Conservation (phyloP, 2,329 filamentous ascomycete species). For the Colletotrichum tropicale region DNA sequence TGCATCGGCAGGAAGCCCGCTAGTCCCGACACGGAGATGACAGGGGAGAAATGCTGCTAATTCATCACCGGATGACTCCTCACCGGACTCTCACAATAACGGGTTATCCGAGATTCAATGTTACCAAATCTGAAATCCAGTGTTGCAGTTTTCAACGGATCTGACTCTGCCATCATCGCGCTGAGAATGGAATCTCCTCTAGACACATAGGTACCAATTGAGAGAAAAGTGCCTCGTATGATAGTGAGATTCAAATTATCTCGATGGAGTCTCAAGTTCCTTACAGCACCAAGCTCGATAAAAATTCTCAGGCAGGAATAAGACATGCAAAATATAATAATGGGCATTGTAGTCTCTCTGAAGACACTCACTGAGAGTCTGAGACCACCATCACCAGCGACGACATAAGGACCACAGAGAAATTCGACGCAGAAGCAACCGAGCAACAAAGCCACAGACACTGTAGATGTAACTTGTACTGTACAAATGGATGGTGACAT, state of each 20-base stretch:
- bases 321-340: not conserved
- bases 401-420: fast-evolving
- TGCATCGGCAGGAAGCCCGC: not conserved
- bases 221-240: not conserved
- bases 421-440: not conserved
- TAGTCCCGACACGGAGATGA: not conserved
- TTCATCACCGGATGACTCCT: not conserved
- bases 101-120: not conserved
- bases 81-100: not conserved
- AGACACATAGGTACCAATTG: fast-evolving
- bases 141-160: not conserved
- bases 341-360: not conserved
- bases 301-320: not conserved
- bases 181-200: not conserved
- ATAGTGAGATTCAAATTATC: not conserved
- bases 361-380: not conserved
- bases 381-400: not conserved
- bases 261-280: not conserved
- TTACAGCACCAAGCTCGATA: fast-evolving
- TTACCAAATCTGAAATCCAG: fast-evolving
- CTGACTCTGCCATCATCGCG: not conserved
- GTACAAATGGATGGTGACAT: not conserved
- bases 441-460: not conserved
- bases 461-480: not conserved
- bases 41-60: not conserved